Percentiles rank a stretch among this genome's conserved stretches.
phyloP scores from a whole-genome alignment of 495 filamentous ascomycete species.

The Lasiosphaeria ovina region DNA sequence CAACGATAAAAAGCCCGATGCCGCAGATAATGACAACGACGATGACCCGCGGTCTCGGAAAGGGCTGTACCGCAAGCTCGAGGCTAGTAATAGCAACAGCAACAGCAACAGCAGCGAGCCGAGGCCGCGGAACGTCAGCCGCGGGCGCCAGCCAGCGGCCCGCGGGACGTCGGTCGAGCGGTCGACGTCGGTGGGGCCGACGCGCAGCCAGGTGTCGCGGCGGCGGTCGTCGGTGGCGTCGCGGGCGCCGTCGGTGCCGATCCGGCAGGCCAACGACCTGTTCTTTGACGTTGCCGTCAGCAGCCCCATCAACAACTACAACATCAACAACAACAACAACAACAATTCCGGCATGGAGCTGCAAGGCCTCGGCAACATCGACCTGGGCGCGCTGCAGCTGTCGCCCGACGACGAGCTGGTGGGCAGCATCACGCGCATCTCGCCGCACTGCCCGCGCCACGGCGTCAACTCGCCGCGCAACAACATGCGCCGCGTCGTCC shows the following conservation, averaged over 20 bases:
- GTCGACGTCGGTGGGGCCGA: slow-evolving; percentile 12
- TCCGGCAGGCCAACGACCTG: no score
- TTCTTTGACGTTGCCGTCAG: no score
- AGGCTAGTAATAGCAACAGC: neutral
- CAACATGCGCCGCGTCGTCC: neutral
- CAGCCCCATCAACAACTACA: no score
- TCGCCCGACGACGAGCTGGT: neutral
- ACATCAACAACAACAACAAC: neutral
- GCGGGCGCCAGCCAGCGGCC: slow-evolving; percentile 19
- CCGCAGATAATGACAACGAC: neutral
- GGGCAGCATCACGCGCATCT: slow-evolving; percentile 1
- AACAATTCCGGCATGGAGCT: neutral
- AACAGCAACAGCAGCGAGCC: neutral
- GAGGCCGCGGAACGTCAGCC: slow-evolving; percentile 11
- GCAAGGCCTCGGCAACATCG: neutral
- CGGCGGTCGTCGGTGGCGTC: slow-evolving; percentile 6
- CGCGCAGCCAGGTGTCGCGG: slow-evolving; percentile 9
- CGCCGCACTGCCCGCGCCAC: slow-evolving; percentile 5
- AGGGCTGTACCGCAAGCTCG: neutral
- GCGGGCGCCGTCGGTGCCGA: neutral
- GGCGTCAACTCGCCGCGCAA: neutral
- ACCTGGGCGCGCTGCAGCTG: neutral
- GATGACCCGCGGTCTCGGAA: neutral
- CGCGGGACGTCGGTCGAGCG: slow-evolving; percentile 18
- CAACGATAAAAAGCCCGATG: neutral